A percentile compares a stretch with the other conserved stretches of the same genome.
phyloP scores from a whole-genome alignment of 2,329 filamentous ascomycete species.

The Aspergillus spinulosporus region DNA sequence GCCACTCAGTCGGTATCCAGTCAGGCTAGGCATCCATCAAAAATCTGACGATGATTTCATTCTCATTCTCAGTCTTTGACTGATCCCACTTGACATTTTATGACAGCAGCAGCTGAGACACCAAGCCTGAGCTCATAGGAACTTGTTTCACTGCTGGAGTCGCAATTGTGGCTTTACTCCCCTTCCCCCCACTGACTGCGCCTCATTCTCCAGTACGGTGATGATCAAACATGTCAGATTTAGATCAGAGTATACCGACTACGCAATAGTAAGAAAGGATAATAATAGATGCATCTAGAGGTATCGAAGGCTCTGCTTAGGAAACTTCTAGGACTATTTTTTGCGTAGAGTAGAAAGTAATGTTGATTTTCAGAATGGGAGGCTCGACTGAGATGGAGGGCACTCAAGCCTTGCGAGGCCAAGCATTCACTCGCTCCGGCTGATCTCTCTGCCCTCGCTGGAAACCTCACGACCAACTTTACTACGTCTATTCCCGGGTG shows the following conservation, averaged over 20 bases:
- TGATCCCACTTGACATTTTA: not conserved
- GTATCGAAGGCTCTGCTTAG: not conserved
- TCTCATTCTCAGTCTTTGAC: not conserved
- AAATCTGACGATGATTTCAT: slow-evolving; percentile 14
- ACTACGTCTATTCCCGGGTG: not conserved
- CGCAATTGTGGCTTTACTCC: slow-evolving; percentile 18
- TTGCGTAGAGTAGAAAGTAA: no score
- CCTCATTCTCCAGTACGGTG: slow-evolving; percentile 1
- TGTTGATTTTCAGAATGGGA: not conserved
- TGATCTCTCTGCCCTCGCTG: not conserved
- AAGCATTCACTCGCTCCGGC: slow-evolving; percentile 5
- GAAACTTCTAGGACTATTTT: not conserved
- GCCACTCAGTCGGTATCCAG: slow-evolving; percentile 9
- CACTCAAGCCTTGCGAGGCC: slow-evolving; percentile 10
- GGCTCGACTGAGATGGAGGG: not conserved
- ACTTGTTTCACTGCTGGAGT: slow-evolving; percentile 6
- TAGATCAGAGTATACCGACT: not conserved
- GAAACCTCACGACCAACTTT: not conserved
- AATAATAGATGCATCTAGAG: not conserved
- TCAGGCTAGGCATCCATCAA: slow-evolving; percentile 23
- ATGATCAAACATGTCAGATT: slow-evolving; percentile 1
- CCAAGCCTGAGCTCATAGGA: slow-evolving; percentile 1
- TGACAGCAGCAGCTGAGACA: slow-evolving; percentile 4
- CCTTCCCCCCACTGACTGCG: slow-evolving; percentile 17
- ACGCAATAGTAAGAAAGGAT: not conserved